Evolutionary conservation across 2,329 filamentous ascomycete genomes (phyloP).

Genomic region (Exophiala dermatitidis): DNA sequence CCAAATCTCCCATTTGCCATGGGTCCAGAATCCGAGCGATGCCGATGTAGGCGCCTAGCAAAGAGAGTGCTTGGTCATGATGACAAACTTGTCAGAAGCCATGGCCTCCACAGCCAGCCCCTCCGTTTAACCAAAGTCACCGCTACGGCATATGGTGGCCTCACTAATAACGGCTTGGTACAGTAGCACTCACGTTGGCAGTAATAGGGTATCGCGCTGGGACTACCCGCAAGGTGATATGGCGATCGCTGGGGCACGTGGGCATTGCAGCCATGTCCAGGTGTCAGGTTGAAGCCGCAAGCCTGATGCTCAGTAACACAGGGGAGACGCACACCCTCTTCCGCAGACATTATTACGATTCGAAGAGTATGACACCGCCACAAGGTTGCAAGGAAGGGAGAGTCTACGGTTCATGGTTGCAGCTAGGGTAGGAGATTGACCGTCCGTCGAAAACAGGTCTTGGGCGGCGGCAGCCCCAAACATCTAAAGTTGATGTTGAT

Average conservation of each 20-base stretch:
- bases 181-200: no score
- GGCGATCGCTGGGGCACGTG: no score
- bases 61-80: background rate
- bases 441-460: background rate
- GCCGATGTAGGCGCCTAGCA: background rate
- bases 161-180: no score
- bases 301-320: background rate
- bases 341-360: no score
- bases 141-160: no score
- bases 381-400: background rate
- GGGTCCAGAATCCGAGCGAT: background rate
- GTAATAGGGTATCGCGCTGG: no score
- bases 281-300: background rate
- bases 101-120: background rate
- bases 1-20: background rate
- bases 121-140: no score
- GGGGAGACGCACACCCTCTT: background rate
- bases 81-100: background rate
- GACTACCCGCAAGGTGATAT: no score
- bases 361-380: background rate
- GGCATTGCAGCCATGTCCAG: no score
- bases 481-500: conserved; percentile 5
- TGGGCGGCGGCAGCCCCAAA: conserved; percentile 6
- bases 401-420: background rate
- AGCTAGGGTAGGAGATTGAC: conserved; percentile 1